Percentiles rank a stretch among this genome's conserved stretches.
Conservation (phyloP, 2,329 filamentous ascomycete species). For the Alternaria novae-zelandiae region DNA sequence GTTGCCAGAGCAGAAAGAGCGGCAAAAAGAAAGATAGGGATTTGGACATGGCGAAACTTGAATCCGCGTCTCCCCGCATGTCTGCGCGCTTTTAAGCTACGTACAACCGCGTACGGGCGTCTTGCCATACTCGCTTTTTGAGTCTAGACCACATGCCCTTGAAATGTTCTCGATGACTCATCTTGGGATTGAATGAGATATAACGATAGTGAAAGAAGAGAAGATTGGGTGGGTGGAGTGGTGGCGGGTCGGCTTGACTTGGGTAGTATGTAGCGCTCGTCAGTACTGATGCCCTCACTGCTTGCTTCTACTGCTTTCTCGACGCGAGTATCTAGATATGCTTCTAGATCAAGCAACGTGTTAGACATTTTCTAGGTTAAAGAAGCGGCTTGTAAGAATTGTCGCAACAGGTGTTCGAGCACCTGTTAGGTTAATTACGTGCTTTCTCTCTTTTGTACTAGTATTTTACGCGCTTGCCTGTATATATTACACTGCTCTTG, state of each 20-base stretch:
- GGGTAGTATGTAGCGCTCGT: background rate
- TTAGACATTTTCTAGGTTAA: background rate
- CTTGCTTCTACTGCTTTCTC: background rate
- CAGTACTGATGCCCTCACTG: background rate
- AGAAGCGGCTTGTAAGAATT: accelerated
- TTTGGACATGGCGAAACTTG: background rate
- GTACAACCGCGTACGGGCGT: background rate
- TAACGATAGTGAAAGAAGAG: background rate
- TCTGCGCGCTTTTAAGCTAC: no score
- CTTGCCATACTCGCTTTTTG: background rate
- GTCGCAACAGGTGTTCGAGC: no score
- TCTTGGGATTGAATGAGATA: background rate
- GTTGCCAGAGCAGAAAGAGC: background rate
- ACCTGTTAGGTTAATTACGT: no score
- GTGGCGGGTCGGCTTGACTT: background rate
- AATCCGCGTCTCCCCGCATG: background rate
- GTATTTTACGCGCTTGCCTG: no score
- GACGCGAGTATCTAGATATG: background rate
- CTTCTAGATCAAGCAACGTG: background rate
- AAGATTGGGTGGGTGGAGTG: background rate
- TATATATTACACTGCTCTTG: no score
- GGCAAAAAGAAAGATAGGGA: background rate
- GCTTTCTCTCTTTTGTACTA: no score
- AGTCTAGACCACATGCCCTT: background rate
- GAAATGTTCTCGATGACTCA: background rate